phyloP scores from a whole-genome alignment of 306 rosid genomes.

The Dalbergia oliveri region DNA sequence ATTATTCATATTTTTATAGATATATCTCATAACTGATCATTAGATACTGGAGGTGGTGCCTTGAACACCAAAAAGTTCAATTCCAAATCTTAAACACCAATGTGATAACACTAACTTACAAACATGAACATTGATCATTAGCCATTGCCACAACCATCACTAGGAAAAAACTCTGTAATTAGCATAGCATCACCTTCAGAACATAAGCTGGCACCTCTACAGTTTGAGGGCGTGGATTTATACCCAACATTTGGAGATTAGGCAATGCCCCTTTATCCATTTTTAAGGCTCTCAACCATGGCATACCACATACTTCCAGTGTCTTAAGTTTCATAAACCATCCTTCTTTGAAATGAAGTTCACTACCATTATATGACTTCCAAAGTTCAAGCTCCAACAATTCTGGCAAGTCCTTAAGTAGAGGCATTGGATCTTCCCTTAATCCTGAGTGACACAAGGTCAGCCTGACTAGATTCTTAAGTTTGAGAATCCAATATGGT shows the following conservation, averaged over 20 bases:
- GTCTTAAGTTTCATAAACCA: constrained; percentile 4
- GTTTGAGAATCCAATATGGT: not conserved
- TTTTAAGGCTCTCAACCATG: not conserved
- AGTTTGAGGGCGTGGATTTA: not conserved
- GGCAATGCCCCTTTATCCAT: constrained; percentile 5
- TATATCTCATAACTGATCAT: no score
- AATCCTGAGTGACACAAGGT: not conserved
- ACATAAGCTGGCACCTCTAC: constrained; percentile 2
- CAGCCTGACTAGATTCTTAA: not conserved
- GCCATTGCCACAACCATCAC: no score
- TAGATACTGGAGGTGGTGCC: no score
- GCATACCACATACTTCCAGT: not conserved
- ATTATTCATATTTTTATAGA: no score
- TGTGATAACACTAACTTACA: no score
- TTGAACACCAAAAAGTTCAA: no score
- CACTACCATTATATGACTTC: not conserved
- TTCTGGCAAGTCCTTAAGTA: constrained; percentile 17
- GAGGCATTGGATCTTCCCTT: not conserved
- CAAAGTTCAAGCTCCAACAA: not conserved
- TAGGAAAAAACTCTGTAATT: no score
- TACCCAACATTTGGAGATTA: not conserved
- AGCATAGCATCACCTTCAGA: no score
- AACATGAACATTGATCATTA: no score
- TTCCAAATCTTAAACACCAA: no score
- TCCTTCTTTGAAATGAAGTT: not conserved